These are phyloP conservation scores for Globisporangium spinosum DNA, from an alignment of 352 stramenopile species.

Conservation along the genomic window DNA sequence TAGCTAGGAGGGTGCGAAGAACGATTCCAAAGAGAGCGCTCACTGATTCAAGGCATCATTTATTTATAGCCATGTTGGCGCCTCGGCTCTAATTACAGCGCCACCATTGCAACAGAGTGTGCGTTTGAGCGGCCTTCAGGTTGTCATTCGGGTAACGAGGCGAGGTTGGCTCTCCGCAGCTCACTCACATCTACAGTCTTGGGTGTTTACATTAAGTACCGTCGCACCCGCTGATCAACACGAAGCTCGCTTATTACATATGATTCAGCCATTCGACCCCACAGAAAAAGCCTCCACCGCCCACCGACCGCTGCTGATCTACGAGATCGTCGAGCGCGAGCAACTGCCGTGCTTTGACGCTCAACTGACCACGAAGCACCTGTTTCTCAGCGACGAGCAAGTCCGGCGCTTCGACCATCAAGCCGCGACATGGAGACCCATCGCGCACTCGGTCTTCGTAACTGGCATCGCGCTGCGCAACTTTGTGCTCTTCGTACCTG, in stretches of 20 bases:
- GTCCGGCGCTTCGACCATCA: neutral
- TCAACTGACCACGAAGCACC: neutral
- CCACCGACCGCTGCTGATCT: neutral
- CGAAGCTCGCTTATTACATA: neutral
- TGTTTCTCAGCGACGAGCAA: constrained; percentile 1
- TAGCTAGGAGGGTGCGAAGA: too few species aligned
- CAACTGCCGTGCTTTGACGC: constrained; percentile 3
- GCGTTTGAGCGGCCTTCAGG: too few species aligned
- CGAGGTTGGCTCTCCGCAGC: too few species aligned
- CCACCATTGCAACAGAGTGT: too few species aligned
- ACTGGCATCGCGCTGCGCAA: neutral
- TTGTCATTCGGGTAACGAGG: too few species aligned
- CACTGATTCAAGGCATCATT: too few species aligned
- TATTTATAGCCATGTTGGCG: too few species aligned
- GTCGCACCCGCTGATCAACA: too few species aligned
- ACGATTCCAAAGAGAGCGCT: too few species aligned
- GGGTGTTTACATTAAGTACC: too few species aligned
- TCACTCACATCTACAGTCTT: too few species aligned
- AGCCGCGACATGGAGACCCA: neutral
- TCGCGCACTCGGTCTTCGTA: neutral
- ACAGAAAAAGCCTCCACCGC: neutral
- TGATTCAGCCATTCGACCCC: neutral
- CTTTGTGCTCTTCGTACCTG: constrained; percentile 1
- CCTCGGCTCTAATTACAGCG: too few species aligned
- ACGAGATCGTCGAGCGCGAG: constrained; percentile 10